Percentiles rank a stretch among this genome's conserved stretches.
phyloP scores from a whole-genome alignment of 2,329 filamentous ascomycete species.

The Sclerotinia glacialis region DNA sequence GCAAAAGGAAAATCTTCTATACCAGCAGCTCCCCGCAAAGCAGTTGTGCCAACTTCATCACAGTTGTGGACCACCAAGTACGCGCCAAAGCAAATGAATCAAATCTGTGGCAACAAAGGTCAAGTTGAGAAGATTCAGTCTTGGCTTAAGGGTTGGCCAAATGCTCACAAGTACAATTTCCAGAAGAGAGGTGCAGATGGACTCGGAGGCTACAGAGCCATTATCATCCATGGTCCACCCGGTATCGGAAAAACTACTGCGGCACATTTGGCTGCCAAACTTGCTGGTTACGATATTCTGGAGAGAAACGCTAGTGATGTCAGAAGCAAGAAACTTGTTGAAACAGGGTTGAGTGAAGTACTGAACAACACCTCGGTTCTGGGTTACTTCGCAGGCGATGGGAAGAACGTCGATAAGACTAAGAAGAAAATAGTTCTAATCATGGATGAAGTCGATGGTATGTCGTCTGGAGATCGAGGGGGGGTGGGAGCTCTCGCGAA shows the following conservation, averaged over 20 bases:
- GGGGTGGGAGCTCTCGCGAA: constrained; percentile 93
- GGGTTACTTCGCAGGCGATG: constrained; percentile 84
- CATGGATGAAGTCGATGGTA: constrained; percentile 99
- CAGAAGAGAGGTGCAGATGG: constrained; percentile 81
- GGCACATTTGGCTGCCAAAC: constrained; percentile 86
- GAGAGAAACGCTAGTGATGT: constrained; percentile 96
- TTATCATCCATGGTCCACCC: constrained; percentile 92
- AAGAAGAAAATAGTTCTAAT: constrained; percentile 96
- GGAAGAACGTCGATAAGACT: constrained; percentile 70
- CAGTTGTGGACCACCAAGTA: constrained; percentile 95
- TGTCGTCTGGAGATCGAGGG: constrained; percentile 95
- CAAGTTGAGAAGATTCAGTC: constrained; percentile 84
- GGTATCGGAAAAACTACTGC: constrained; percentile 98
- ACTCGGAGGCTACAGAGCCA: constrained; percentile 76
- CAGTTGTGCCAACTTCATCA: constrained; percentile 47
- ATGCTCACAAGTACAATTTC: constrained; percentile 76
- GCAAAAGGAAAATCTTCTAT: constrained; percentile 40
- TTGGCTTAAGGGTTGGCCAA: constrained; percentile 83
- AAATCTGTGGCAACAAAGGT: constrained; percentile 93
- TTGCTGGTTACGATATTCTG: constrained; percentile 89
- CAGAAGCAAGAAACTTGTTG: constrained; percentile 92
- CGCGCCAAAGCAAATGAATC: constrained; percentile 76
- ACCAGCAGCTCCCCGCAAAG: constrained; percentile 43
- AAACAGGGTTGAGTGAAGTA: constrained; percentile 81
- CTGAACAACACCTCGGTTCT: constrained; percentile 90